Evolutionary conservation across 2,329 filamentous ascomycete species (phyloP), one percentile per base, ranked within the genome.

Genomic region (Pyrenophora teres): DNA sequence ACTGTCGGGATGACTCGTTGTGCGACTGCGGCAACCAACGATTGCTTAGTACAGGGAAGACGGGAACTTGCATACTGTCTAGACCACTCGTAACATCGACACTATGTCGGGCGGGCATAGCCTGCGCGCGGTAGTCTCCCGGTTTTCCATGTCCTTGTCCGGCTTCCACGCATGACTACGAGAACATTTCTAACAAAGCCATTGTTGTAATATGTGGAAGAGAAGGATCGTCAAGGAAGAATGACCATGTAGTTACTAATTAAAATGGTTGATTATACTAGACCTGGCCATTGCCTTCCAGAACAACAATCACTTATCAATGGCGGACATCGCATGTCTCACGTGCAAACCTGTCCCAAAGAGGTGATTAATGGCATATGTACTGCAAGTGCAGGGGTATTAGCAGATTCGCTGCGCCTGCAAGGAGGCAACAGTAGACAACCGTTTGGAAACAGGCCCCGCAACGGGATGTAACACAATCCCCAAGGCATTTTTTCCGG

Each of bases 1-100:
- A 46, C 25, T 46, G 50, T 50, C 42, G 55, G 56, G 16, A 60
- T 69, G 64, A 67, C 61, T 52, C 18, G 31, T 39, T 54, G 69
- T 71, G 49, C 56, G 41, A 70, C 67, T 19, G 31, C 36, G 33
- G n/a, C 30, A 62, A 56, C 66, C 64, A 67, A 64, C 52, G 42
- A 59, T 56, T 57, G 62, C 54, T 46, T 50, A 47, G 52, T 40
- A 52, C 50, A 50, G 37, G 39, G 46, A 32, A 31, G 48, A 43
- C 63, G 69, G 68, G 54, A 59, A 35, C 54, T 37, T 60, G 69
- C 70, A 72, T 55, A 31, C 27, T 49, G 46, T 48, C 45, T 46
- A 56, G 44, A 35, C 54, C 44, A 51, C 15, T 32, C 57, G 66
- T 51, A 58, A 65, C 64, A 47, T 52, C 23, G 53, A 41, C 46